Evolutionary conservation across 306 rosid species (phyloP), one percentile per base, ranked within the genome.

Genomic region (Vigna angularis): DNA sequence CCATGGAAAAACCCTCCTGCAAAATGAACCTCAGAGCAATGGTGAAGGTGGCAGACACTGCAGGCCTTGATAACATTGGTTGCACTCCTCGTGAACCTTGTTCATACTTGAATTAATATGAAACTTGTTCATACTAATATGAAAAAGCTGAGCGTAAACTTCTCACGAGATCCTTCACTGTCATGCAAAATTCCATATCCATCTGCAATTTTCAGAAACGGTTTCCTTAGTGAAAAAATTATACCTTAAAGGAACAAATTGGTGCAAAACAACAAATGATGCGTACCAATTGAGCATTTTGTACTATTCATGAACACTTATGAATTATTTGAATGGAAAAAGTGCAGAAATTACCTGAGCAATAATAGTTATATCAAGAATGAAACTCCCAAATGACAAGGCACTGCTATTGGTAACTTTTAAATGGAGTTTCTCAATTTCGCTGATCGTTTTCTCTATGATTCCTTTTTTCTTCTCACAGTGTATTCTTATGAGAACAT

Each of bases 401-500:
- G 86, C 88, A 79, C 89, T 89, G 79, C 85, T 95, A 74, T 86
- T 89, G 83, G 83, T 87, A 75, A 92, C 82, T 45, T 85, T 88
- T 0, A 95, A 84, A 75, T 86, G 91, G 67, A 86, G 88, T 75
- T 89, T 95, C 82, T 95, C 96, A 47, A 92, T 86, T 73, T 89
- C 97, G 13, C 81, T 83, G 14, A 89, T 73, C 49, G 86, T 83
- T 79, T 85, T 89, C 73, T 91, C 91, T 44, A 90, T 73, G 14
- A 92, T 73, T 58, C 96, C 98, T 83, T 83, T 85, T 62, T 77
- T 85, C 84, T 93, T 95, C 87, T 86, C 89, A 78, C 98, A 95
- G 75, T 95, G 98, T 57, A 95, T 75, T 82, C 98, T 85, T 72
- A 95, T 82, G 50, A 95, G 92, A 18, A 95, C 98, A 77, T 77